phyloP scores from a whole-genome alignment of 345 rosid species.

The Diplotaxis tenuifolia region DNA sequence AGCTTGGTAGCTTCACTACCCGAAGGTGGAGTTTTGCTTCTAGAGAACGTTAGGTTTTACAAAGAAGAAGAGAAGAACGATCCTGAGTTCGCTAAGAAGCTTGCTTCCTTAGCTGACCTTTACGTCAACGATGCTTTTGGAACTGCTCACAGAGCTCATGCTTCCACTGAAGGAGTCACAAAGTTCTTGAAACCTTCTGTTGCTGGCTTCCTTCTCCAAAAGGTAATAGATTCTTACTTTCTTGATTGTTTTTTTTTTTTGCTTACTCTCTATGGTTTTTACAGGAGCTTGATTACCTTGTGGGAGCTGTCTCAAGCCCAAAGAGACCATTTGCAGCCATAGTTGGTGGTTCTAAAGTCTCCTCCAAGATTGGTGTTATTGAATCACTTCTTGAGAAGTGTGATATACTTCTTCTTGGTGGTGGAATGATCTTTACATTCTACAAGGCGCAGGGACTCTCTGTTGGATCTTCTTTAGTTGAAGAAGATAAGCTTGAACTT shows the following conservation, averaged over 20 bases:
- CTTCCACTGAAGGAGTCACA: conserved; percentile 32
- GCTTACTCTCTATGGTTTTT: background rate
- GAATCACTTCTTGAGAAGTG: background rate
- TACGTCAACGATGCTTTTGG: conserved; percentile 92
- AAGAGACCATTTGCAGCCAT: background rate
- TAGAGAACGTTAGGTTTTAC: conserved; percentile 87
- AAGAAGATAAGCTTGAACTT: background rate
- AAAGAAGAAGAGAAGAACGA: conserved; percentile 97
- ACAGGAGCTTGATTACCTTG: conserved; percentile 58
- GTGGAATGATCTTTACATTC: background rate
- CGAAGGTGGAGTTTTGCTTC: conserved; percentile 75
- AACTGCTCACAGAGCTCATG: conserved; percentile 90
- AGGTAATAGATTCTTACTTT: conserved; percentile 48
- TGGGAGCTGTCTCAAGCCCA: background rate
- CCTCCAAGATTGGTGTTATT: background rate
- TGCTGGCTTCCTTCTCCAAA: conserved; percentile 93
- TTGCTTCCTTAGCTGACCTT: conserved; percentile 77
- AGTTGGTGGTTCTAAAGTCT: background rate
- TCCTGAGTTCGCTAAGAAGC: conserved; percentile 90
- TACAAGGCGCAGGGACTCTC: background rate
- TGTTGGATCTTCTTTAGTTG: background rate
- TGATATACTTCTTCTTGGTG: background rate
- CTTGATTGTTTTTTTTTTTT: background rate
- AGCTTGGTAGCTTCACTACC: conserved; percentile 65
- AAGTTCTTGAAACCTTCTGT: conserved; percentile 85